Base-by-base conservation (phyloP, 208 protist genomes). In the Zelonia costaricensis region DNA sequence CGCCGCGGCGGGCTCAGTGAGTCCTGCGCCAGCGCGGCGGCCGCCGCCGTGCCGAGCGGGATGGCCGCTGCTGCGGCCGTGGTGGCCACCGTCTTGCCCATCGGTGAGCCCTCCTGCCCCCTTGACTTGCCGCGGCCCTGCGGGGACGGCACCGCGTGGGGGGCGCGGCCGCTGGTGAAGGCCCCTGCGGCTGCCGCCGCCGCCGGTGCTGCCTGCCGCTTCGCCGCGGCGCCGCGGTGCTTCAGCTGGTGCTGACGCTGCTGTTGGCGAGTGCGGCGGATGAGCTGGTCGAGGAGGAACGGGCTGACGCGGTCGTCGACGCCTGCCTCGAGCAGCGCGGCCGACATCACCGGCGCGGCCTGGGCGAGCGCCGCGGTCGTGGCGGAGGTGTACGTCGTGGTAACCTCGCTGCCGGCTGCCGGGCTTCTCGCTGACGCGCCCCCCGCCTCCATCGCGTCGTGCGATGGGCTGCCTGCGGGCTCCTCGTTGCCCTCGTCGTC, bases 281-380 rank as follows among this genome's bases (percentile, higher is more conserved):
- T 65, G 40, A 73, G 47, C 58, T 66, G 38, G 22, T 66, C 44
- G 1, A 73, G 58, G 20, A 65, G 7, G 4, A 56, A 56, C 2
- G 66, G 58, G 22, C 38, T 66, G 9, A 73, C 42, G 42, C 66
- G 66, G 44, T 73, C 58, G 27, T 73, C 66, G 18, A 73, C 66
- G 38, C 66, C 66, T 13, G 44, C 44, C 18, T 73, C 66, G 2
- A 42, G 30, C 57, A 73, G 18, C 10, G 66, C 66, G 10, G 66
- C 58, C 3, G 66, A 73, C n/a, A 62, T 25, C 16, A 66, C 25
- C 4, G 66, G 40, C n/a, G 31, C 25, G 3, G 40, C 13, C 25
- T 23, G n/a, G 10, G 39, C 12, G 12, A 52, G 30, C 3, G 55
- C 30, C 0, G 42, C 31, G 55, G 55, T 18, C 28, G 42, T 27